phyloP scores from a whole-genome alignment of 176 grass and related monocot species.

The Hyparrhenia diplandra region DNA sequence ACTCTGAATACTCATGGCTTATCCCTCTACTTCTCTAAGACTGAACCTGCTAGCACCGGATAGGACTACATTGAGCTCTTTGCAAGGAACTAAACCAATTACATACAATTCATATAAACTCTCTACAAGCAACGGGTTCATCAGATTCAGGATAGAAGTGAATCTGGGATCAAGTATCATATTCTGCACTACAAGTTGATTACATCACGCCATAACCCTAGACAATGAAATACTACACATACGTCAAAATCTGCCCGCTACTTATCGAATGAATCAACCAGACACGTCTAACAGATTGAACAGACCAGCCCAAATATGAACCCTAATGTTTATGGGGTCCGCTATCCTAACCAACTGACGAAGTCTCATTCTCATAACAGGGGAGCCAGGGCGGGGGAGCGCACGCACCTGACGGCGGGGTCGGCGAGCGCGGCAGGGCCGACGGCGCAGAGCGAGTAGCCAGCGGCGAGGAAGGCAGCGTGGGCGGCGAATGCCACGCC shows the following conservation, averaged over 20 bases:
- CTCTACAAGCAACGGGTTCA: too few species aligned
- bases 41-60: too few species aligned
- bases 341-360: too few species aligned
- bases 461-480: conserved; percentile 64
- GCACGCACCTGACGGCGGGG: conserved; percentile 34
- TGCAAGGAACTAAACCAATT: too few species aligned
- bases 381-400: not conserved
- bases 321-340: not conserved
- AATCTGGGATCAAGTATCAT: not conserved
- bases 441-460: conserved; percentile 61
- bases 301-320: not conserved
- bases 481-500: conserved; percentile 73
- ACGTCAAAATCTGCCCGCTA: not conserved
- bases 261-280: too few species aligned
- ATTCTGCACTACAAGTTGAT: not conserved
- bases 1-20: not conserved
- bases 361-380: not conserved
- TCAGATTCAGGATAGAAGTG: too few species aligned
- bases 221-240: not conserved
- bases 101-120: too few species aligned
- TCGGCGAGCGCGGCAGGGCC: conserved; percentile 51
- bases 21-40: too few species aligned
- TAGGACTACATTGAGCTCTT: too few species aligned
- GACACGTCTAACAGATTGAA: not conserved
- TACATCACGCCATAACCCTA: not conserved